Evolutionary conservation across 2,329 filamentous ascomycete genomes (phyloP), one percentile per base, ranked within the genome.

Genomic region (Calonectria montana): DNA sequence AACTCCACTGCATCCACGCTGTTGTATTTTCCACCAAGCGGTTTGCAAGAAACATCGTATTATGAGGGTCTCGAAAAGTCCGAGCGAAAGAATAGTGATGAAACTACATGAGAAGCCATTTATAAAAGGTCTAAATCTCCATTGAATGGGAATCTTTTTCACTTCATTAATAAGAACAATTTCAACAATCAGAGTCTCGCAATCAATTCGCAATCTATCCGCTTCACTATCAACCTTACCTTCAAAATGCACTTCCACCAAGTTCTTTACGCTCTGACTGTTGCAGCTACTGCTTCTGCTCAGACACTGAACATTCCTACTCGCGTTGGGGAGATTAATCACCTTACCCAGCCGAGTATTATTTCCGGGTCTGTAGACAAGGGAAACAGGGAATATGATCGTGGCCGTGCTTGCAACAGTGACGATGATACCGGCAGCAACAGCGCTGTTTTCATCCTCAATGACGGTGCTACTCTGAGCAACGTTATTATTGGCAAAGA

Each of bases 401-500:
- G 65, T 41, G 65, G 65, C 21, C 65, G 65, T 7, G 2, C n/a
- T n/a, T 71, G 69, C 25, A 15, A 71, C 37, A 47, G 6, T 5
- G 64, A 71, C 27, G 45, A 47, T 0, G 69, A 71, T 18, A 62
- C 43, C 6, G 69, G 69, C 1, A 31, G n/a, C 21, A 43, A 48
- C 2, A 55, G 29, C 27, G 69, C 74, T 2, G 73, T 72, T 48
- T 76, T 76, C 69, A 67, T 76, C 13, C 67, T 76, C 6, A 55
- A 68, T 18, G 66, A 73, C 21, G 73, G 73, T 12, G 31, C 31
- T 35, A 35, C 31, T 35, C 31, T 35, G 9, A 35, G 31, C 31
- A 35, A 35, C 10, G 70, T 72, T 61, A 73, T 76, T 21, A 76
- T 76, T 35, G 74, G 74, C 10, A 53, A 39, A 12, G 68, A 75